Conservation (phyloP, 2,329 filamentous ascomycete species). For the Fusarium goolgardi region DNA sequence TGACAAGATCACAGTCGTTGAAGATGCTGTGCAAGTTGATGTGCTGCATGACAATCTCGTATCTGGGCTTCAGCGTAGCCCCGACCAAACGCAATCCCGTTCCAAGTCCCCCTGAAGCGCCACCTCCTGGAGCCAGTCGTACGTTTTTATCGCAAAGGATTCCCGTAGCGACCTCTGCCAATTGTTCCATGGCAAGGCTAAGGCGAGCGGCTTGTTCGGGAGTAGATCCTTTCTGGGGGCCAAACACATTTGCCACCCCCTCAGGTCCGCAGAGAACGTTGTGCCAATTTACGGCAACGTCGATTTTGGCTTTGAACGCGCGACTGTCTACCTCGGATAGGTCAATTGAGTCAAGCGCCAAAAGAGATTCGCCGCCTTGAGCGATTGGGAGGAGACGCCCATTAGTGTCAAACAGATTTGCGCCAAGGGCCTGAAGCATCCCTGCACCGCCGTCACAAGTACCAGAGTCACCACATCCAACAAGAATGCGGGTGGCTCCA, state of each 20-base stretch:
- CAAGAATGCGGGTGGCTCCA: constrained; percentile 58
- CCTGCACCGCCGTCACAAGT: constrained; percentile 65
- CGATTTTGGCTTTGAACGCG: constrained; percentile 51
- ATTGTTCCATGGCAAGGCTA: constrained; percentile 55
- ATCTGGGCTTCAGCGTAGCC: constrained; percentile 58
- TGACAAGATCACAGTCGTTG: constrained; percentile 60
- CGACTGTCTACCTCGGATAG: background rate
- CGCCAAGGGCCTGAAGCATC: constrained; percentile 66
- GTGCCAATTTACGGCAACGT: constrained; percentile 64
- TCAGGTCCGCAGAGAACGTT: constrained; percentile 62
- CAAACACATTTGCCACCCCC: constrained; percentile 63
- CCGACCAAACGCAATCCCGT: constrained; percentile 62
- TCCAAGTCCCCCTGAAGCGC: constrained; percentile 64
- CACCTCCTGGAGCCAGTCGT: constrained; percentile 57
- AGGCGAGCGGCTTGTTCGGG: constrained; percentile 57
- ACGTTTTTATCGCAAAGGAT: constrained; percentile 52
- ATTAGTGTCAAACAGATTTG: constrained; percentile 54
- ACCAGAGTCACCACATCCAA: constrained; percentile 66
- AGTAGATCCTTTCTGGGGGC: constrained; percentile 63
- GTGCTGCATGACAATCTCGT: constrained; percentile 63
- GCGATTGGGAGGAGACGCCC: constrained; percentile 43
- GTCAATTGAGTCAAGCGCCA: constrained; percentile 38
- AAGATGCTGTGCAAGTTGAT: constrained; percentile 60
- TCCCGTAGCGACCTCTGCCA: constrained; percentile 53
- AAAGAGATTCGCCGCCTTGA: background rate